Conservation (phyloP, 2,329 filamentous ascomycete genomes). For the Hypoxylon sp. region DNA sequence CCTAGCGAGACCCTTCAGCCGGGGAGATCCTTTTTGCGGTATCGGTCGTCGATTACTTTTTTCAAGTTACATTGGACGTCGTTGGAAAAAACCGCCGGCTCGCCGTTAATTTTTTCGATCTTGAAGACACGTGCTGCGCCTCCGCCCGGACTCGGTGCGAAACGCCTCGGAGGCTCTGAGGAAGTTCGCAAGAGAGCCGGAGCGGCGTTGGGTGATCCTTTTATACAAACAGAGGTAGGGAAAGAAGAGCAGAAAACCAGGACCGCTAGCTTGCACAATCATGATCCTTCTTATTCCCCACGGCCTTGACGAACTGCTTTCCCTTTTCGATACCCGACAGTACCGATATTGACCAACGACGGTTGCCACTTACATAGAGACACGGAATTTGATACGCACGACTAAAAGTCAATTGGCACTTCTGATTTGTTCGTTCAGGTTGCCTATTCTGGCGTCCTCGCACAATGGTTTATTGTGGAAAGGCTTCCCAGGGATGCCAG, state of each 20-base stretch:
- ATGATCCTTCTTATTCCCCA: slow-evolving; percentile 48
- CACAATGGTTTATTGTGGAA: slow-evolving; percentile 69
- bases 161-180: slow-evolving; percentile 20
- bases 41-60: slow-evolving; percentile 20
- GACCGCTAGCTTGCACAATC: slow-evolving; percentile 38
- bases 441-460: slow-evolving; percentile 44
- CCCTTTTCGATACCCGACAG: slow-evolving; percentile 49
- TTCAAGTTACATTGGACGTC: slow-evolving; percentile 24
- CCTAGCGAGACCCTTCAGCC: not conserved
- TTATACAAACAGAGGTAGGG: slow-evolving; percentile 31
- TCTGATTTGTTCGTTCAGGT: slow-evolving; percentile 47
- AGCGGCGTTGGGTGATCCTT: slow-evolving; percentile 22
- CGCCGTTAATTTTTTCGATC: slow-evolving; percentile 19
- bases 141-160: slow-evolving; percentile 31
- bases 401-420: slow-evolving; percentile 38
- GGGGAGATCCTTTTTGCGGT: slow-evolving; percentile 1
- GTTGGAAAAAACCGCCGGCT: slow-evolving; percentile 17
- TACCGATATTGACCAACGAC: slow-evolving; percentile 45
- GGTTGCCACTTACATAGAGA: slow-evolving; percentile 43
- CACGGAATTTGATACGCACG: slow-evolving; percentile 40
- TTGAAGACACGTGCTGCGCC: slow-evolving; percentile 26
- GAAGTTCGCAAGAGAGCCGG: slow-evolving; percentile 6
- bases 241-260: slow-evolving; percentile 21
- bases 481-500: slow-evolving; percentile 68
- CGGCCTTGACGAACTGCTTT: slow-evolving; percentile 51